Evolutionary conservation across 148 eudicot species (phyloP), one percentile per base, ranked within the genome.

Genomic region (Fagopyrum homotropicum): DNA sequence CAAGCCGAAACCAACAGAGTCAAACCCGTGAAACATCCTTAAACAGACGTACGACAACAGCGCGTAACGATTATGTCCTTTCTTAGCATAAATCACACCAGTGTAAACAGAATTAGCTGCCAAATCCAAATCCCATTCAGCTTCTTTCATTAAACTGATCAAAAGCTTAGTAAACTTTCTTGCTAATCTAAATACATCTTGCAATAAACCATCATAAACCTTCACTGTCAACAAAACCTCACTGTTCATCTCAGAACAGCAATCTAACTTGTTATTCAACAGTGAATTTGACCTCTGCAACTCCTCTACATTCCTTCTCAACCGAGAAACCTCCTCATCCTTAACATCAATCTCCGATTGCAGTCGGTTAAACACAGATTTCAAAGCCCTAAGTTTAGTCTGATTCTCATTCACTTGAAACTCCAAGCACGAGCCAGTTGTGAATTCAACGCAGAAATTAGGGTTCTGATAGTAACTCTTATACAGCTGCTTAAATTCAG

Each of bases 401-500:
- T 94, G 98, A 82, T 94, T 91, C 90, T 94, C 98, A 79, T 91
- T 88, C 51, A 94, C 98, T 81, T 90, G 96, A 44, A 90, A 88
- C 75, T 94, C 98, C 66, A 88, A 84, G 64, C 87, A 85, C 59
- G 98, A 90, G 84, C 88, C 92, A 72, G 83, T 79, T 44, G 88
- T 77, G 52, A 86, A 86, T 69, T 89, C 91, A 51, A 80, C 40
- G 75, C 73, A 76, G 72, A 79, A 81, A 75, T 73, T 80, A 59
- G 89, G 83, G 63, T 84, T 84, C 15, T 59, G 77, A 30, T 81
- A 75, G 60, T 82, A 83, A 76, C 75, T 80, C 75, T 69, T 85
- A 75, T 88, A 89, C 82, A 86, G 74, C 8, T 81, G 82, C 82
- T 85, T 88, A 76, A 90, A 75, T 47, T 94, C 96, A 51, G 88